These are phyloP conservation scores for Colletotrichum melonis DNA, from an alignment of 2,329 filamentous ascomycete species.

Conservation along the genomic window DNA sequence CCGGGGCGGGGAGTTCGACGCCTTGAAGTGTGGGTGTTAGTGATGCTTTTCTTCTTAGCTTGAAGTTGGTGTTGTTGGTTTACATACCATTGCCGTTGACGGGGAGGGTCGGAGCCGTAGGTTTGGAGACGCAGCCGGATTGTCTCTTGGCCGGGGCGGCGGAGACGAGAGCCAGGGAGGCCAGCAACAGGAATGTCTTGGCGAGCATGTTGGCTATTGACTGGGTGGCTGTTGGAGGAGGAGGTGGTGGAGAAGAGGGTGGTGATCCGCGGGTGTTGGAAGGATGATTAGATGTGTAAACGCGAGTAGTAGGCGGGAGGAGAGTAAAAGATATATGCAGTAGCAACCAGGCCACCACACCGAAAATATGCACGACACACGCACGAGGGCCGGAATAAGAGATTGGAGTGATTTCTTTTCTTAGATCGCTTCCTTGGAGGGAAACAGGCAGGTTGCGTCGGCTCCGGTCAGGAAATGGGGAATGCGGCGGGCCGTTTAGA, in stretches of 20 bases:
- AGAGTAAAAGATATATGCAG: slow-evolving; percentile 25
- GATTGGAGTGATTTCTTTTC: slow-evolving; percentile 13
- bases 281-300: neutral
- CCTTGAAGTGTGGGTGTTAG: slow-evolving; percentile 43
- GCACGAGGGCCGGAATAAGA: neutral
- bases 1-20: slow-evolving; percentile 56
- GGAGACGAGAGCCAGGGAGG: slow-evolving; percentile 46
- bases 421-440: slow-evolving; percentile 26
- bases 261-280: slow-evolving; percentile 9
- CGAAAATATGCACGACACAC: neutral
- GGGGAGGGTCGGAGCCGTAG: slow-evolving; percentile 49
- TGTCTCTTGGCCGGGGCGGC: slow-evolving; percentile 42
- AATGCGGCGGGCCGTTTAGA: slow-evolving; percentile 26
- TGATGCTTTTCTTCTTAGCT: slow-evolving; percentile 4
- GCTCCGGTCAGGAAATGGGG: neutral
- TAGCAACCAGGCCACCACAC: slow-evolving; percentile 16
- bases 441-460: neutral
- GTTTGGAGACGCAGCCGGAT: slow-evolving; percentile 36
- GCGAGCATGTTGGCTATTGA: slow-evolving; percentile 38
- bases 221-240: too few species aligned
- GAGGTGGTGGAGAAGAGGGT: neutral
- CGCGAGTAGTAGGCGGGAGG: neutral
- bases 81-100: slow-evolving; percentile 51
- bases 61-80: slow-evolving; percentile 20
- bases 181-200: slow-evolving; percentile 47